Evolutionary conservation across 306 rosid species (phyloP).

Genomic region (Trichosanthes truncata): DNA sequence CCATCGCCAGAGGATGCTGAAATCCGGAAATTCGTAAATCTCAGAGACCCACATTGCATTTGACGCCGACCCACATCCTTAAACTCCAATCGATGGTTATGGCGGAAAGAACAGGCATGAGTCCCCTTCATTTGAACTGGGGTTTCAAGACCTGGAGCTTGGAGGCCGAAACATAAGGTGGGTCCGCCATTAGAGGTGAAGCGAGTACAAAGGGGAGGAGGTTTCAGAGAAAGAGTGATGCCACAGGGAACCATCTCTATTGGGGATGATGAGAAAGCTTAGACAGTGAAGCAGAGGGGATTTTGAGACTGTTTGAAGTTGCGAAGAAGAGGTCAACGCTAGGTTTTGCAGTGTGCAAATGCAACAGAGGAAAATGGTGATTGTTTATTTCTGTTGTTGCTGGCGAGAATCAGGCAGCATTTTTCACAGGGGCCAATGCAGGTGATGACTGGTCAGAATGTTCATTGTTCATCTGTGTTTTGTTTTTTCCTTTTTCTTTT

Average conservation of each 20-base stretch:
- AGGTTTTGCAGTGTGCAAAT: background rate
- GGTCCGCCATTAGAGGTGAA: slow-evolving; percentile 7
- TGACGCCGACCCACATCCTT: slow-evolving; percentile 14
- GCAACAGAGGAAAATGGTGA: background rate
- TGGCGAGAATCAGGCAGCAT: background rate
- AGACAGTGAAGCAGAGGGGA: background rate
- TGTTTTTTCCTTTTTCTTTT: background rate
- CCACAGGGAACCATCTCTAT: background rate
- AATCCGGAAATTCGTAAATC: slow-evolving; percentile 22
- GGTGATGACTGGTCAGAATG: background rate
- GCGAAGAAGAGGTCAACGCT: background rate
- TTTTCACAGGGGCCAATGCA: background rate
- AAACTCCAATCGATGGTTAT: slow-evolving; percentile 1
- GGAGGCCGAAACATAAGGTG: slow-evolving; percentile 8
- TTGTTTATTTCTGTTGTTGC: background rate
- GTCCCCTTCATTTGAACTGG: slow-evolving; percentile 15
- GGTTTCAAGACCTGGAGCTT: slow-evolving; percentile 9
- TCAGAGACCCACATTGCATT: slow-evolving; percentile 11
- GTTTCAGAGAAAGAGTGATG: background rate
- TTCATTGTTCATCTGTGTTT: background rate
- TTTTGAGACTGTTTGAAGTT: background rate
- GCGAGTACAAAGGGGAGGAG: background rate
- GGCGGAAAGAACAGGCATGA: slow-evolving; percentile 16
- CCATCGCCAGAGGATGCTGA: slow-evolving; percentile 37
- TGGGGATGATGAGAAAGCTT: background rate